Percentiles rank a stretch among this genome's conserved stretches.
phyloP scores from a whole-genome alignment of 352 stramenopile species.

The Pythium chondricola region DNA sequence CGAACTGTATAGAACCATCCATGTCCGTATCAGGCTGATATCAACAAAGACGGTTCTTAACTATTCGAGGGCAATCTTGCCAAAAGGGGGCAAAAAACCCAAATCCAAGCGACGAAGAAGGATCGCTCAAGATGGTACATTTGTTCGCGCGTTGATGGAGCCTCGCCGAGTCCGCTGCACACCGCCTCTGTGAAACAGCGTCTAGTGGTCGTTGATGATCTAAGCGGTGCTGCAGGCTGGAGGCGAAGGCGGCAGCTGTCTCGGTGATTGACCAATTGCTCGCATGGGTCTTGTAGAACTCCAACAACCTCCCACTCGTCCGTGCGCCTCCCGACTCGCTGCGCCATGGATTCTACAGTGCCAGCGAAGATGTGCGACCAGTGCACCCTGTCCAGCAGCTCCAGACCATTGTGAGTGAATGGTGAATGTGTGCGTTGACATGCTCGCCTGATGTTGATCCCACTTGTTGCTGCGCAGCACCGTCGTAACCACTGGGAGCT shows the following conservation, averaged over 20 bases:
- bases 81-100: slow-evolving; percentile 15
- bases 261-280: background rate
- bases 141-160: too few relatives aligned
- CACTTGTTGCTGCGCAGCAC: slow-evolving; percentile 29
- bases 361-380: slow-evolving; percentile 70
- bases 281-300: slow-evolving; percentile 36
- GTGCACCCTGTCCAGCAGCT: slow-evolving; percentile 83
- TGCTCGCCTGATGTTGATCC: too few relatives aligned
- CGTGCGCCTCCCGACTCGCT: slow-evolving; percentile 73
- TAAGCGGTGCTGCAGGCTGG: too few relatives aligned
- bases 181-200: background rate
- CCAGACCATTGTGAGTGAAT: slow-evolving; percentile 42
- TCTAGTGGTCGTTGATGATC: background rate
- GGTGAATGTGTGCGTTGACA: background rate
- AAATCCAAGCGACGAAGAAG: slow-evolving; percentile 11
- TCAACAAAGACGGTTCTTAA: background rate
- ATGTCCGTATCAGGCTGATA: too few relatives aligned
- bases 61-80: background rate
- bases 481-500: slow-evolving; percentile 75
- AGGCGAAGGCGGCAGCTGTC: too few relatives aligned
- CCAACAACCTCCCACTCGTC: slow-evolving; percentile 70
- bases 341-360: slow-evolving; percentile 79
- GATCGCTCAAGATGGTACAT: slow-evolving; percentile 14
- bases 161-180: too few relatives aligned
- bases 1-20: too few relatives aligned